Percentiles rank a stretch among this genome's conserved stretches.
Conservation (phyloP, 306 rosid species). For the Vigna hirtella region DNA sequence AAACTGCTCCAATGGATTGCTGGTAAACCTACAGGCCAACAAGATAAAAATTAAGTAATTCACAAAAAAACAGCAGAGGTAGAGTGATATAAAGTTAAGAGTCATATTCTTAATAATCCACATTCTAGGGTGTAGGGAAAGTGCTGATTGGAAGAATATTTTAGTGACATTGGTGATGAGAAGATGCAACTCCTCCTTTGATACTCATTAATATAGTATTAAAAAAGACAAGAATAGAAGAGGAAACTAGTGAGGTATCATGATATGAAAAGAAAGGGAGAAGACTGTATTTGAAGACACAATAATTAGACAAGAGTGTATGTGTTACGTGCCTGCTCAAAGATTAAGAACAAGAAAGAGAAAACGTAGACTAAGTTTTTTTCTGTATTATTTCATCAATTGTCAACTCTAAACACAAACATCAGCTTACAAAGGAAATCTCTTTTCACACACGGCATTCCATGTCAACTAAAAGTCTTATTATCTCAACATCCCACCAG, state of each 20-base stretch:
- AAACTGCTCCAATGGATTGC: constrained; percentile 93
- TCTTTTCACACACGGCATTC: no score
- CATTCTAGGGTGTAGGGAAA: neutral
- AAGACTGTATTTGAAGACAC: constrained; percentile 68
- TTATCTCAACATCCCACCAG: no score
- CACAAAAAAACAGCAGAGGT: constrained; percentile 4
- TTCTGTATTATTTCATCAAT: no score
- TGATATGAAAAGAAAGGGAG: constrained; percentile 62
- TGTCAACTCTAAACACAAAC: no score
- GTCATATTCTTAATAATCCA: neutral
- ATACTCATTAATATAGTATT: constrained; percentile 48
- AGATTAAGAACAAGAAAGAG: no score
- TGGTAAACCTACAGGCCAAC: constrained; percentile 81
- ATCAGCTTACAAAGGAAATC: no score
- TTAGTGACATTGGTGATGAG: constrained; percentile 50
- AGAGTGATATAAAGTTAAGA: constrained; percentile 5
- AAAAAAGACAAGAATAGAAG: constrained; percentile 68
- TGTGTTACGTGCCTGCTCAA: no score
- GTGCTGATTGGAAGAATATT: constrained; percentile 37
- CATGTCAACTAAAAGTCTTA: no score
- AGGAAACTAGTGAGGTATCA: constrained; percentile 56
- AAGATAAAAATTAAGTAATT: constrained; percentile 30
- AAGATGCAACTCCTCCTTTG: constrained; percentile 44
- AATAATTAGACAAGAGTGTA: constrained; percentile 11
- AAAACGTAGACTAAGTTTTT: no score